phyloP scores from a whole-genome alignment of 148 eudicot genomes.

The Cornus suecica region DNA sequence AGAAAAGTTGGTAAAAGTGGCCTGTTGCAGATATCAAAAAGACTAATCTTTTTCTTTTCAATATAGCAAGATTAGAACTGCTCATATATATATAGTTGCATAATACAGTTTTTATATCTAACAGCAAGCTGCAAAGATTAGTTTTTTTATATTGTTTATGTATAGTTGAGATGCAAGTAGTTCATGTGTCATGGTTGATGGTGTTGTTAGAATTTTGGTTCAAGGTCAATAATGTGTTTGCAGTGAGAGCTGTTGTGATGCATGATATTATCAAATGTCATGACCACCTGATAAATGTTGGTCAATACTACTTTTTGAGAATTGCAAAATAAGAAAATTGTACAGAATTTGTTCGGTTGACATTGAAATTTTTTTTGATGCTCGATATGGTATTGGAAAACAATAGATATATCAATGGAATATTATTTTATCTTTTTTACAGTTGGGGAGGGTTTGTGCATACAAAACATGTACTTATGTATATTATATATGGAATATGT shows the following conservation, averaged over 20 bases:
- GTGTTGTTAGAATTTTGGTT: conserved; percentile 27
- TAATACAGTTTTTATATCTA: background rate
- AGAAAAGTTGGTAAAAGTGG: background rate
- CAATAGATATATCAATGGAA: no score
- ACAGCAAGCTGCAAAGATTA: background rate
- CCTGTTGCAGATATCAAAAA: background rate
- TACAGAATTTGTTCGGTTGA: no score
- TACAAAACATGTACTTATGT: no score
- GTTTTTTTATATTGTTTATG: conserved; percentile 6
- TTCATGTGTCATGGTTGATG: conserved; percentile 22
- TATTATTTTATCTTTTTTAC: no score
- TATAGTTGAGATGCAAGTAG: conserved; percentile 45
- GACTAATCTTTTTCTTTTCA: background rate
- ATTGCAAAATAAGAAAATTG: no score
- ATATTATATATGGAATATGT: no score
- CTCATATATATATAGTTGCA: conserved; percentile 12
- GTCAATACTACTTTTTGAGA: no score
- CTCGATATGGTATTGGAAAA: no score
- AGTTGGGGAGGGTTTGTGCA: no score
- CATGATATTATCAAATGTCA: background rate
- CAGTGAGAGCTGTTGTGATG: background rate
- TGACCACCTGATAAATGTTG: background rate
- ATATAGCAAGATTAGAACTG: conserved; percentile 1
- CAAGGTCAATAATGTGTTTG: conserved; percentile 7
- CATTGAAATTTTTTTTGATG: no score